Evolutionary conservation across 768 basidiomycete species (phyloP).

Genomic region (Mycena epipterygia): DNA sequence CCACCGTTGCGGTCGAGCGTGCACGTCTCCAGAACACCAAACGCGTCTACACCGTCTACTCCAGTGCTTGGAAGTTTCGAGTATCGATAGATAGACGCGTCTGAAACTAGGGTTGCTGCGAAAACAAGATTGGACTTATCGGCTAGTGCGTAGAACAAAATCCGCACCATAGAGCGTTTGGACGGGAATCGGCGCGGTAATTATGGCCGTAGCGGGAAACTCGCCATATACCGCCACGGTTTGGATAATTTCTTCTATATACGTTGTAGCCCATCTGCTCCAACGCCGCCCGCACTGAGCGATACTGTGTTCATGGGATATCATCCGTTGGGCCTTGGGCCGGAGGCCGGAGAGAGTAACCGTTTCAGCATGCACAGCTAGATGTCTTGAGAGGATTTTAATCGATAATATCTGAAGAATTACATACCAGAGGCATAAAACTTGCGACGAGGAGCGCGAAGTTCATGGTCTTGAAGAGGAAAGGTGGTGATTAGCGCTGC

Average conservation of each 20-base stretch:
- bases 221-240: constrained; percentile 5
- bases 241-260: constrained; percentile 5
- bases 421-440: not conserved
- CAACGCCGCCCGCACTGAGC: constrained; percentile 5
- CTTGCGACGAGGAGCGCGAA: not conserved
- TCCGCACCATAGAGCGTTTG: not conserved
- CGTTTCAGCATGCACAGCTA: not conserved
- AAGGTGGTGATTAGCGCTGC: too few relatives aligned
- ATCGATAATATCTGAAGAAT: too few relatives aligned
- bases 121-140: not conserved
- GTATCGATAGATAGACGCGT: constrained; percentile 11
- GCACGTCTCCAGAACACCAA: constrained; percentile 13
- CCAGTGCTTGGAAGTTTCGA: not conserved
- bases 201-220: not conserved
- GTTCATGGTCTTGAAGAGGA: not conserved
- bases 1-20: constrained; percentile 7
- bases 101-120: constrained; percentile 1
- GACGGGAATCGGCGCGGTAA: not conserved
- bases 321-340: too few relatives aligned
- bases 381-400: not conserved
- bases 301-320: constrained; percentile 5
- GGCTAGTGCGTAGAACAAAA: not conserved
- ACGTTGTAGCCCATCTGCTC: constrained; percentile 20
- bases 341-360: constrained; percentile 14
- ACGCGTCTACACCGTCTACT: not conserved